These are phyloP conservation scores for Yamadazyma mexicana DNA, from an alignment of 1,139 yeast species.

Conservation along the genomic window DNA sequence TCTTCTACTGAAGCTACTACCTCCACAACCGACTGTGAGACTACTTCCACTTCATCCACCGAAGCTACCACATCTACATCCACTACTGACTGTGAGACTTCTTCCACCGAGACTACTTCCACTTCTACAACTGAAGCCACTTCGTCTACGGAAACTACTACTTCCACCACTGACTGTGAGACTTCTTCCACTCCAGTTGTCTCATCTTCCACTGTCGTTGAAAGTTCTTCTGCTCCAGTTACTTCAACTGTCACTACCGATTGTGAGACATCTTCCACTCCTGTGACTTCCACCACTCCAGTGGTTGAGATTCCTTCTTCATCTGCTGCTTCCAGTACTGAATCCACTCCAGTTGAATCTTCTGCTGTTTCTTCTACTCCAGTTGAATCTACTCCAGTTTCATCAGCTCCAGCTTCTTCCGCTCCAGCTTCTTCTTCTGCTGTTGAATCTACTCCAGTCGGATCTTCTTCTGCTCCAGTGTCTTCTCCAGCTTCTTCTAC, in stretches of 20 bases:
- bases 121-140: conserved; percentile 10
- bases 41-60: conserved; percentile 4
- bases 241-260: neutral
- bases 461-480: conserved; percentile 6
- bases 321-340: conserved; percentile 4
- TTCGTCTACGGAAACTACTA: conserved; percentile 3
- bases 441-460: conserved; percentile 8
- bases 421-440: conserved; percentile 11
- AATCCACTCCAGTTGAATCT: conserved; percentile 3
- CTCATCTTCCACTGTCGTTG: conserved; percentile 10
- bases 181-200: neutral
- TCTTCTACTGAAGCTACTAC: conserved; percentile 3
- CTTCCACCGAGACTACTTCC: conserved; percentile 4
- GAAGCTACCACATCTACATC: neutral
- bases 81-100: neutral
- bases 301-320: neutral
- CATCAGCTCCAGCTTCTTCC: conserved; percentile 5
- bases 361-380: conserved; percentile 2
- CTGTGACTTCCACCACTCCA: neutral
- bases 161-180: neutral
- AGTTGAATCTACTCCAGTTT: neutral
- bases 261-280: neutral
- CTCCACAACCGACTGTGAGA: neutral
- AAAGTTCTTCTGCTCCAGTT: conserved; percentile 4
- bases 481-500: conserved; percentile 1